Percentiles rank a stretch among this genome's conserved stretches.
These are phyloP conservation scores for Globisporangium emineosum DNA, from an alignment of 352 stramenopile genomes.

Conservation along the genomic window DNA sequence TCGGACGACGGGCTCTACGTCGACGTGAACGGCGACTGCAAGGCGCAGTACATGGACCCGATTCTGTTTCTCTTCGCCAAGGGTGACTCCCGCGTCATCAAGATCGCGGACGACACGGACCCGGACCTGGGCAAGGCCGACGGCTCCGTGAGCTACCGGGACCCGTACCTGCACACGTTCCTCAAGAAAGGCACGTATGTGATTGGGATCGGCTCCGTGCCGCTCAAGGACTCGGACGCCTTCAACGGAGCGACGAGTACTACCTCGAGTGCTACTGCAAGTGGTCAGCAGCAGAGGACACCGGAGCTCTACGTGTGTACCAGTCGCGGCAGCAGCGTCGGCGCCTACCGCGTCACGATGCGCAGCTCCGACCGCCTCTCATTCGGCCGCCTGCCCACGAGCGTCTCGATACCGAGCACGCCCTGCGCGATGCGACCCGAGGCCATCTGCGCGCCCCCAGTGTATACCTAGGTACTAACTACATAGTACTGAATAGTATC, in stretches of 20 bases:
- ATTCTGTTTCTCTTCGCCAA: conserved; percentile 57
- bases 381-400: background rate
- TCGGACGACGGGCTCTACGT: conserved; percentile 44
- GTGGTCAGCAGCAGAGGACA: conserved; percentile 16
- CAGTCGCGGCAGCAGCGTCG: conserved; percentile 20
- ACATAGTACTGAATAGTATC: background rate
- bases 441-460: background rate
- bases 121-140: conserved; percentile 24
- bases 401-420: background rate
- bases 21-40: conserved; percentile 69
- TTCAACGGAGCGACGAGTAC: conserved; percentile 13
- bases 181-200: conserved; percentile 51
- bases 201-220: conserved; percentile 36
- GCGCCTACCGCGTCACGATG: conserved; percentile 36
- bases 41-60: conserved; percentile 50
- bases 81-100: conserved; percentile 26
- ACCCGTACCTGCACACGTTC: conserved; percentile 46
- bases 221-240: conserved; percentile 21
- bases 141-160: conserved; percentile 47
- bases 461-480: background rate
- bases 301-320: conserved; percentile 33
- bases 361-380: conserved; percentile 24
- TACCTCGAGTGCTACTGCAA: conserved; percentile 13
- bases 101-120: conserved; percentile 37
- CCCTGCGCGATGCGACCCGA: background rate